Evolutionary conservation across 2,329 filamentous ascomycete genomes (phyloP), one percentile per base, ranked within the genome.

Genomic region (Spiromastix sp.): DNA sequence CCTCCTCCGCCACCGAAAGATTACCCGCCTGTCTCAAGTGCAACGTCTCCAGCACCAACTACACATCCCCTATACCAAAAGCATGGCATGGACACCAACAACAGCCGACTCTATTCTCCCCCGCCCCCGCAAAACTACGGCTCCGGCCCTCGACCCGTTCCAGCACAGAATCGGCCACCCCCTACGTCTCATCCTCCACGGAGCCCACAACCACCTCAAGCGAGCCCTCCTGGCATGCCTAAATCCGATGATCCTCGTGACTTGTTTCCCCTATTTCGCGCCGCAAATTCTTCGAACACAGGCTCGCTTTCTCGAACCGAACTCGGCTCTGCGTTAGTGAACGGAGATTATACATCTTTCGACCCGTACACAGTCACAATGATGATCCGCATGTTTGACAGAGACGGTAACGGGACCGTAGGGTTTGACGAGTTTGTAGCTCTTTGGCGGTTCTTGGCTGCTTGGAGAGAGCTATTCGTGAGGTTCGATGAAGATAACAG

Each of bases 351-450:
- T 76, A 85, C 85, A 2, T 76, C 85, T 4, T 98, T 98, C 58
- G 87, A 98, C 60, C 72, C 79, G 4, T 83, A 94, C 50, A 98
- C 91, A 1, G 87, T 96, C 45, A 81, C 81, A 53, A 94, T 96
- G 85, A 95, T 98, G 87, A 95, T 98, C 48, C 82, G 87, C 55
- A 96, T 98, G 91, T 98, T 98, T 63, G 89, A 96, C 64, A 84
- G 81, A 39, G 84, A 95, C 62, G 81, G 84, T 48, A 82, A 75
- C 42, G 86, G 87, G 34, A 83, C 81, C 10, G 93, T 98, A 57
- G 86, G 82, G 42, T 96, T 94, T 59, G 80, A 91, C 45, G 91
- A 96, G 61, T 98, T 98, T 60, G 93, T 87, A 55, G 89, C 85
- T 12, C 70, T 98, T 15, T 98, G 91, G 91, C 85, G 83, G 12